A percentile compares a stretch with the other conserved stretches of the same genome.
Evolutionary conservation across 345 rosid species (phyloP).

Genomic region (Xanthoceras sorbifolium): DNA sequence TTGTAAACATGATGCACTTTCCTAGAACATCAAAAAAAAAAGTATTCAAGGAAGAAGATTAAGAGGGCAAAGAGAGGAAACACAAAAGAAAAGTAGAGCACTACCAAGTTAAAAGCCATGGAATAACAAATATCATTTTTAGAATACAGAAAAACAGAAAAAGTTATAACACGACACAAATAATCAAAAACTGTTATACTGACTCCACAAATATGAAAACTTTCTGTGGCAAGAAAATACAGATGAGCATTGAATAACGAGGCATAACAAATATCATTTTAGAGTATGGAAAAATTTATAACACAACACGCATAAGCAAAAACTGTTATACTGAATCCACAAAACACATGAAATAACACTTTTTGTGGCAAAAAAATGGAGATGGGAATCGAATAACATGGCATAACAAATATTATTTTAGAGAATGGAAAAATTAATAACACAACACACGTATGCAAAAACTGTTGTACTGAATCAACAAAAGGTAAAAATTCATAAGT

Average conservation of each 20-base stretch:
- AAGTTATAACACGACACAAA: background rate
- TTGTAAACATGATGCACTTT: conserved; percentile 19
- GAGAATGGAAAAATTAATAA: background rate
- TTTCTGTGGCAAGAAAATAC: background rate
- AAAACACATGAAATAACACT: background rate
- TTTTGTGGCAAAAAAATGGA: background rate
- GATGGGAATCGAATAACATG: background rate
- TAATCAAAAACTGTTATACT: background rate
- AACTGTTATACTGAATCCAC: background rate
- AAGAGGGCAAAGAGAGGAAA: background rate
- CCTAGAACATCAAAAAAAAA: background rate
- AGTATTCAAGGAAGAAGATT: background rate
- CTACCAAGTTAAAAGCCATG: background rate
- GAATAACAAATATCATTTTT: background rate
- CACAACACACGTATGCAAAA: background rate
- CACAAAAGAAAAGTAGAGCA: background rate
- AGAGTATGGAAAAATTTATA: background rate
- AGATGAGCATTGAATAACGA: background rate
- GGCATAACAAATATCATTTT: no score
- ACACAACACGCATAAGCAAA: background rate
- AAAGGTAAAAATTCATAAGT: no score
- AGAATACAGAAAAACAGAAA: background rate
- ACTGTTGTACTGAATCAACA: background rate
- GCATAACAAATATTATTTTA: no score
- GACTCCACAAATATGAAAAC: background rate